Evolutionary conservation across 805 yeast species (phyloP).

Genomic region (Kazachstania africana): DNA sequence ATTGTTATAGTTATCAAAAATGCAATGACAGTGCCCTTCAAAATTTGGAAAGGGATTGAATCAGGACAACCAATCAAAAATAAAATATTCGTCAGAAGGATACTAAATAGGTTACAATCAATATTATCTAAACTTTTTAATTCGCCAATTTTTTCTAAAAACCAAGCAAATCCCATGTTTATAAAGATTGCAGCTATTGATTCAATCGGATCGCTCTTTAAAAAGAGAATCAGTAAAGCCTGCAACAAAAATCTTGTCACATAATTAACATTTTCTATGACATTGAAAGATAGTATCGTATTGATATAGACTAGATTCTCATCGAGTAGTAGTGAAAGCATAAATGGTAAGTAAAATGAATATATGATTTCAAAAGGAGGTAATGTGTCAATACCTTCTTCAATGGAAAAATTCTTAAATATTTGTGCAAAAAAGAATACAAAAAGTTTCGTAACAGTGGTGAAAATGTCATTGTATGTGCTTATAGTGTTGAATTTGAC

Average conservation of each 20-base stretch:
- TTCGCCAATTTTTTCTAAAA: constrained; percentile 22
- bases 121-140: constrained; percentile 29
- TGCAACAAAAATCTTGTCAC: no score
- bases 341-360: constrained; percentile 24
- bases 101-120: constrained; percentile 30
- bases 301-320: constrained; percentile 19
- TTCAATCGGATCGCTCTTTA: no score
- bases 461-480: no score
- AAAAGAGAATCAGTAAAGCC: no score
- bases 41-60: constrained; percentile 20
- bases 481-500: no score
- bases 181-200: constrained; percentile 16
- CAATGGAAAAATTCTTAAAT: background rate
- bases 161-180: constrained; percentile 17
- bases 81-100: constrained; percentile 26
- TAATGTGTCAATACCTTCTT: background rate
- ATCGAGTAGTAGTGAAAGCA: constrained; percentile 20
- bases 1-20: constrained; percentile 16
- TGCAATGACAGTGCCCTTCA: constrained; percentile 25
- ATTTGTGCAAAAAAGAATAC: background rate
- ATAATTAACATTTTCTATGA: constrained; percentile 5
- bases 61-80: constrained; percentile 13
- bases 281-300: constrained; percentile 22
- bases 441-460: background rate
- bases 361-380: constrained; percentile 24